Base-by-base conservation (phyloP, 169 alveolate genomes). In the Eimeria brunetti region DNA sequence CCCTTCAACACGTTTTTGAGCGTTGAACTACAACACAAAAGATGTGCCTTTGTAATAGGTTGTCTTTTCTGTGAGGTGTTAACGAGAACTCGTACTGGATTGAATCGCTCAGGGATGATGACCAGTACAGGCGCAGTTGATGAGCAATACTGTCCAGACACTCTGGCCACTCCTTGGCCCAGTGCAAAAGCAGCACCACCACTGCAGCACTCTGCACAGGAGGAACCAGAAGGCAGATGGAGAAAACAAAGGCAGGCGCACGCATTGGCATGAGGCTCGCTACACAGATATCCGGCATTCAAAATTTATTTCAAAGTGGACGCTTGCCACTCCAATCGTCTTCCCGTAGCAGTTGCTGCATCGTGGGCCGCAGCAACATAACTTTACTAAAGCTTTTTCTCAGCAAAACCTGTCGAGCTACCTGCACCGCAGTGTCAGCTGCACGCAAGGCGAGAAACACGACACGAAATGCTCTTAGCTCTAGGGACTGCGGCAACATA, bases 161-260 rank as follows among this genome's bases (percentile, higher is more conserved):
- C 83, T 86, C 93, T 46, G 93, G 93, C 93, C 93, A 86, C 81
- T 86, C 93, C 83, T 86, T 86, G 22, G 83, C 93, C 93, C 93
- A 86, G 64, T 86, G 93, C 93, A 86, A 44, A 51, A 86, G 93
- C 83, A 86, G 62, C 41, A 86, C 93, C 81, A 86, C 78, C 58
- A 36, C 93, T 86, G 93, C 93, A 86, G 93, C 93, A 44, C 18
- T 44, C 30, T 41, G 46, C 93, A 86, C 83, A 86, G 83, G 20
- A 86, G 36, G 44, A 38, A 46, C 27, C 46, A 27, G 64, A 78
- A 46, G n/a, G 64, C 60, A 78, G 64, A 24, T 51, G 60, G 88
- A 58, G 90, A 20, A 30, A 56, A 53, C 51, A 11, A 83, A 83
- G 76, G 38, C 90, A 49, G 44, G 88, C 67, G 88, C 88, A 49